Evolutionary conservation across 2,329 filamentous ascomycete genomes (phyloP).

Genomic region (Colletotrichum graminicola): DNA sequence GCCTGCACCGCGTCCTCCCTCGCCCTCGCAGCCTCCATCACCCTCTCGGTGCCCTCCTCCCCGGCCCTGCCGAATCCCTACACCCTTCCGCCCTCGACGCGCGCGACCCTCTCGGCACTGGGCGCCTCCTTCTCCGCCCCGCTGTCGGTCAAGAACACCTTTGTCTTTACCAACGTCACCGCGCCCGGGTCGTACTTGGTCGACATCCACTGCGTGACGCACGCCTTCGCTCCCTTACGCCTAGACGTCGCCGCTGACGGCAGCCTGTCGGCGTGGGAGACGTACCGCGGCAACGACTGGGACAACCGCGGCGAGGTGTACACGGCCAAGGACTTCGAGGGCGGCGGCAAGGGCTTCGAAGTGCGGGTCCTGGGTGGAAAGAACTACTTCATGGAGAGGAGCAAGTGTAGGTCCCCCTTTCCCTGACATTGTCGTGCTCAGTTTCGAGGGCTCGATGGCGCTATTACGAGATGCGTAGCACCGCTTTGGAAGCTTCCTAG

Average conservation of each 20-base stretch:
- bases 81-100: conserved; percentile 73
- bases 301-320: conserved; percentile 80
- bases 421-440: no score
- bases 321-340: conserved; percentile 34
- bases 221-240: conserved; percentile 82
- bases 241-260: conserved; percentile 73
- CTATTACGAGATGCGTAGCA: neutral
- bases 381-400: conserved; percentile 81
- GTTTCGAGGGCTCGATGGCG: neutral
- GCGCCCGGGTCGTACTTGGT: conserved; percentile 80
- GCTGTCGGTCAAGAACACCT: conserved; percentile 76
- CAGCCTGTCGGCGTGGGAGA: conserved; percentile 80
- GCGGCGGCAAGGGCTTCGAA: conserved; percentile 63
- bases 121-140: conserved; percentile 64
- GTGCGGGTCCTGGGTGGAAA: conserved; percentile 73
- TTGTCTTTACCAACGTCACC: conserved; percentile 80
- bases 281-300: conserved; percentile 91
- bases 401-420: conserved; percentile 73
- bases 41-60: conserved; percentile 58
- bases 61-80: conserved; percentile 60
- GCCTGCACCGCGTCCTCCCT: conserved; percentile 52
- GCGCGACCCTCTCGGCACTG: conserved; percentile 68
- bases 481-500: neutral
- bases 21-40: conserved; percentile 56
- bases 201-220: conserved; percentile 81